phyloP scores from a whole-genome alignment of 495 filamentous ascomycete species.

The Evansstolkia leycettana region DNA sequence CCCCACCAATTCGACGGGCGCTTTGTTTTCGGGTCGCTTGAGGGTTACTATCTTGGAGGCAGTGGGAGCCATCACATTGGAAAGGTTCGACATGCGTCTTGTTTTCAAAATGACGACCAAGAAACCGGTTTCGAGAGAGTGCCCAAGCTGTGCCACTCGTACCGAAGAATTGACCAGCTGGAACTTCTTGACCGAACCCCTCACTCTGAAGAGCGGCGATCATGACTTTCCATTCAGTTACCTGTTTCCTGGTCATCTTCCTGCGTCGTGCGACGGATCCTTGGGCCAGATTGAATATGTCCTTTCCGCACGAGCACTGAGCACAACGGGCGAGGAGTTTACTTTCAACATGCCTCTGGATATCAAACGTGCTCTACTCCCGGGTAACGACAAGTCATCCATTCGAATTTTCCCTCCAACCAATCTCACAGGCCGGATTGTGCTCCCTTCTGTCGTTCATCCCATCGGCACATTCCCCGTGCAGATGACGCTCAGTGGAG shows the following conservation, averaged over 20 bases:
- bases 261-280: conserved; percentile 62
- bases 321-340: conserved; percentile 48
- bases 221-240: conserved; percentile 90
- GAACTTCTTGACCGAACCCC: conserved; percentile 60
- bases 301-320: conserved; percentile 58
- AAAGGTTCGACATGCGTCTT: conserved; percentile 57
- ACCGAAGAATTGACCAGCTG: conserved; percentile 63
- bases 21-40: conserved; percentile 77
- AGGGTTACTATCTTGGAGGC: conserved; percentile 56
- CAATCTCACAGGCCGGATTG: conserved; percentile 71
- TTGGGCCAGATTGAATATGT: conserved; percentile 68
- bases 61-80: conserved; percentile 42
- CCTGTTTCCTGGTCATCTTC: conserved; percentile 74
- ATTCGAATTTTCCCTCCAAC: conserved; percentile 94
- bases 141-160: conserved; percentile 58
- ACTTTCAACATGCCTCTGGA: conserved; percentile 51
- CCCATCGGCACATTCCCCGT: conserved; percentile 77
- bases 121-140: conserved; percentile 67
- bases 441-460: conserved; percentile 71
- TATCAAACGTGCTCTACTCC: conserved; percentile 64
- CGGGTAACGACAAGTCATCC: conserved; percentile 60
- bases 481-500: conserved; percentile 65
- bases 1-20: conserved; percentile 65
- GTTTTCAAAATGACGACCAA: conserved; percentile 55
- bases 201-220: conserved; percentile 46